Base-by-base conservation (phyloP, 2,329 filamentous ascomycete species). In the Sclerotiophoma versabilis region DNA sequence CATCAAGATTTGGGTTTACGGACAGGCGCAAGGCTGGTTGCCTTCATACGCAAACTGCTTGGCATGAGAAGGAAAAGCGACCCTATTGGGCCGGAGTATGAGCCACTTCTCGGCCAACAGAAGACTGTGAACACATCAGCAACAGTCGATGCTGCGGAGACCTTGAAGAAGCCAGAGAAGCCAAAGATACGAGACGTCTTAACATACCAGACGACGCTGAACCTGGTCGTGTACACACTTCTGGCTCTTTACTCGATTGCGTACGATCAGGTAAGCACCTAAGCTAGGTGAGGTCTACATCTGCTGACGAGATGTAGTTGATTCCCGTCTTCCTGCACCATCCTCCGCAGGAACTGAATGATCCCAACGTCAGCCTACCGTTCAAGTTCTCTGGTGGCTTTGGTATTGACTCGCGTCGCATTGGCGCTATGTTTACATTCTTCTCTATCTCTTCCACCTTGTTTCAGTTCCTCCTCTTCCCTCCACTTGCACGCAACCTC, bases 311-410 rank as follows among this genome's bases (percentile, higher is more conserved):
- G 2, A 14, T 17, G 10, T 25, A 76, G 69, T 81, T 93, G 2
- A 84, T 98, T 1, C 90, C 92, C 3, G 91, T 97, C 0, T 96
- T 96, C 73, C 83, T 97, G 67, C 90, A 96, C 75, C 89, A 91
- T 60, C 88, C 89, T 0, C 75, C 75, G 1, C 81, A 87, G 63
- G 66, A 73, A 15, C 62, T 68, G 8, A 75, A 83, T 39, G 82
- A 84, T 52, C 84, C 85, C 0, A 77, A 83, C 0, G 79, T 86
- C 10, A 77, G 80, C 2, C 81, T 91, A 0, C 93, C 93, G 0
- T 88, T 97, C 67, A 89, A 90, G 67, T 97, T 97, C 68, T 82
- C 84, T 2, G 88, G 91, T 30, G 92, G 92, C 0, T 96, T 96
- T 68, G 92, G 92, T 0, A 79, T 87, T 36, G 80, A 84, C 41